These are phyloP conservation scores for Phytophthora vignae DNA, from an alignment of 352 stramenopile genomes.

Conservation along the genomic window DNA sequence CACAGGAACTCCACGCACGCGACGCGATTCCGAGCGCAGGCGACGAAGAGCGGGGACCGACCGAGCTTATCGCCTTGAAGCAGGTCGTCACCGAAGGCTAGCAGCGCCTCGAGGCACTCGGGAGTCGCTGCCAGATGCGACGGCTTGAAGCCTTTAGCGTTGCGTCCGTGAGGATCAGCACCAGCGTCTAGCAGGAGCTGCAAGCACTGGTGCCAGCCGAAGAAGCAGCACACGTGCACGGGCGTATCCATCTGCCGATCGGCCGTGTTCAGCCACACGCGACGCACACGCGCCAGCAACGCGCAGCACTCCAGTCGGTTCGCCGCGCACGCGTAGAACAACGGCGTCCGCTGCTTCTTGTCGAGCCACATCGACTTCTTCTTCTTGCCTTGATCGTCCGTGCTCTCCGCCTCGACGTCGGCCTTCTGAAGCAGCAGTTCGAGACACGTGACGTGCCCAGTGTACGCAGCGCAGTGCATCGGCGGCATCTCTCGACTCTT, in stretches of 20 bases:
- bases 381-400: constrained; percentile 13
- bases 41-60: constrained; percentile 71
- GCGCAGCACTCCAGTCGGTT: constrained; percentile 57
- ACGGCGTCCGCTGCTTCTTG: constrained; percentile 71
- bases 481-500: constrained; percentile 62
- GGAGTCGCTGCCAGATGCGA: constrained; percentile 68
- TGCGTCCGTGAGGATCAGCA: constrained; percentile 67
- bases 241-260: constrained; percentile 71
- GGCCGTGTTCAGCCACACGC: constrained; percentile 59
- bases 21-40: constrained; percentile 60
- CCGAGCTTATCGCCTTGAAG: constrained; percentile 73
- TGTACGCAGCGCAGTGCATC: constrained; percentile 66
- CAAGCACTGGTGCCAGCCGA: constrained; percentile 64
- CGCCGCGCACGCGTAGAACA: constrained; percentile 73
- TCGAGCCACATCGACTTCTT: constrained; percentile 41
- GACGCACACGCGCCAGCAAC: constrained; percentile 44
- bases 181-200: constrained; percentile 55
- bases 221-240: constrained; percentile 80
- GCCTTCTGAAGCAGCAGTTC: constrained; percentile 36
- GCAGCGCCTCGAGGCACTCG: constrained; percentile 59
- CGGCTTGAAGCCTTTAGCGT: constrained; percentile 75
- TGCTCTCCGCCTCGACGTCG: not conserved
- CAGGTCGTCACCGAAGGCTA: constrained; percentile 66
- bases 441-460: constrained; percentile 54
- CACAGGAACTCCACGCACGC: constrained; percentile 69